Evolutionary conservation across 257 asterid genomes (phyloP).

Genomic region (Mentha longifolia): DNA sequence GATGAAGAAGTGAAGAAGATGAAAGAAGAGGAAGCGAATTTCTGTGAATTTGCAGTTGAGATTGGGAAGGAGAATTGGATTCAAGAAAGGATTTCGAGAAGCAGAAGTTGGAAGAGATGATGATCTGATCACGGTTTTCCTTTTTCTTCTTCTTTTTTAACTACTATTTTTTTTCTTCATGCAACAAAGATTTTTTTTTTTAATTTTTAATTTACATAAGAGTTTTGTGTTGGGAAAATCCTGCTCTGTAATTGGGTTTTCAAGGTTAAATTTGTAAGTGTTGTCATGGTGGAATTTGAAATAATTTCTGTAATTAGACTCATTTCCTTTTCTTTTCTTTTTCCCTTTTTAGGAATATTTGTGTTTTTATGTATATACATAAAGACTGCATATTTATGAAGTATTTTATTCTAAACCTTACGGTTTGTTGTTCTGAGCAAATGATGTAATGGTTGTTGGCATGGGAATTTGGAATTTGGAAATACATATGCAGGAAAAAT

Average conservation of each 20-base stretch:
- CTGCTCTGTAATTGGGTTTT: slow-evolving; percentile 5
- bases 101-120: slow-evolving; percentile 80
- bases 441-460: background rate
- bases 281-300: slow-evolving; percentile 15
- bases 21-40: slow-evolving; percentile 32
- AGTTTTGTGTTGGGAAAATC: slow-evolving; percentile 17
- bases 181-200: background rate
- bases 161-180: background rate
- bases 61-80: slow-evolving; percentile 71
- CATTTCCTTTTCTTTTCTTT: background rate
- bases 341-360: background rate
- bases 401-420: background rate
- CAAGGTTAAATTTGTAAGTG: slow-evolving; percentile 27
- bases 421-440: background rate
- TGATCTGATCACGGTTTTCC: slow-evolving; percentile 37
- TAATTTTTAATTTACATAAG: slow-evolving; percentile 1
- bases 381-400: background rate
- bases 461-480: slow-evolving; percentile 8
- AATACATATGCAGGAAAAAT: background rate
- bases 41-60: slow-evolving; percentile 54
- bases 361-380: background rate
- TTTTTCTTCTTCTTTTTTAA: background rate
- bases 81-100: slow-evolving; percentile 61
- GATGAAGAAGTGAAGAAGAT: background rate
- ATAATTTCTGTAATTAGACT: slow-evolving; percentile 25